Evolutionary conservation across 1,139 yeast species (phyloP).

Genomic region (Candida dubliniensis): DNA sequence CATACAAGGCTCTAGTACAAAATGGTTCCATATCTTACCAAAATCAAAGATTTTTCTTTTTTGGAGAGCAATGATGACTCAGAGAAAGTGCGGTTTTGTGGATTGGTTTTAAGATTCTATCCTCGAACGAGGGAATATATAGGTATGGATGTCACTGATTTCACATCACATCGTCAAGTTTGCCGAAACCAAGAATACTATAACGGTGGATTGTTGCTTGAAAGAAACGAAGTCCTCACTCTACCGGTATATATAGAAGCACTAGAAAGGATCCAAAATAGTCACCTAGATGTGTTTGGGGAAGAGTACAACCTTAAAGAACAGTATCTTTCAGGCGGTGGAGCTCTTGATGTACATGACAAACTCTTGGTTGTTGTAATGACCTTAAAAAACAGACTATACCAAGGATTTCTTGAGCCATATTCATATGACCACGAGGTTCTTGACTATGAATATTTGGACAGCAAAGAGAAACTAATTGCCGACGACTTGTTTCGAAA

Average conservation of each 20-base stretch:
- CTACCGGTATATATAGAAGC: neutral
- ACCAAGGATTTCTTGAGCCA: constrained; percentile 8
- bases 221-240: neutral
- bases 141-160: neutral
- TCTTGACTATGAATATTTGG: constrained; percentile 1
- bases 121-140: neutral
- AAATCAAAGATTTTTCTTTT: too few species aligned
- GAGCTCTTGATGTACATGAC: constrained; percentile 2
- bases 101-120: neutral
- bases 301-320: neutral
- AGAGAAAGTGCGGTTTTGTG: neutral
- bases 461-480: neutral
- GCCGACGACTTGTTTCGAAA: neutral
- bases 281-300: neutral
- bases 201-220: neutral
- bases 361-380: constrained; percentile 8
- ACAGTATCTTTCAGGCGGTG: neutral
- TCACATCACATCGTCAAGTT: neutral
- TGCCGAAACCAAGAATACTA: neutral
- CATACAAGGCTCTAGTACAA: too few species aligned
- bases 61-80: too few species aligned
- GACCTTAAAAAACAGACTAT: constrained; percentile 7
- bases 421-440: constrained; percentile 10
- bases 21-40: too few species aligned
- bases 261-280: neutral